A percentile compares a stretch with the other conserved stretches of the same genome.
Conservation (phyloP, 179 eudicot species). For the Gypsophila paniculata region DNA sequence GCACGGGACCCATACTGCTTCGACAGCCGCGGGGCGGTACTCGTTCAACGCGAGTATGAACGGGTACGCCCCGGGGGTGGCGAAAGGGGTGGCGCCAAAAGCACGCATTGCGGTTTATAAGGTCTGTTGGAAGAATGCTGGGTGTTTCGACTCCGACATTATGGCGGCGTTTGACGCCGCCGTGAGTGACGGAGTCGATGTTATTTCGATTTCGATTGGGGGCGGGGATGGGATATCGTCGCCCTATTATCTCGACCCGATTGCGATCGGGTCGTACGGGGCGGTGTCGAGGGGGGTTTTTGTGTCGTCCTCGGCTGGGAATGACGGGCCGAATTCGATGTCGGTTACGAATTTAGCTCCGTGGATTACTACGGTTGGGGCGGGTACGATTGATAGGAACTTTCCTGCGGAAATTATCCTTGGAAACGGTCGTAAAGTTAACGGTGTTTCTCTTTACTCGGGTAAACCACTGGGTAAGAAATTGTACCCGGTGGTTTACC, state of each 20-base stretch:
- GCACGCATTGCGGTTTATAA: conserved; percentile 79
- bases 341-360: conserved; percentile 94
- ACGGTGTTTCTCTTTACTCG: conserved; percentile 82
- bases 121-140: conserved; percentile 84
- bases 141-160: conserved; percentile 91
- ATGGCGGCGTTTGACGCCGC: conserved; percentile 88
- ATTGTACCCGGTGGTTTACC: conserved; percentile 70
- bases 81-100: conserved; percentile 94
- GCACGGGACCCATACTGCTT: conserved; percentile 95
- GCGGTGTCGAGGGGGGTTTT: conserved; percentile 78
- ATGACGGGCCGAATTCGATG: conserved; percentile 87
- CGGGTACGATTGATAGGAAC: conserved; percentile 78
- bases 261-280: conserved; percentile 87
- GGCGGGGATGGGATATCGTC: conserved; percentile 92
- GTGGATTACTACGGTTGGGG: conserved; percentile 94
- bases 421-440: conserved; percentile 55
- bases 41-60: conserved; percentile 64
- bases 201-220: conserved; percentile 83
- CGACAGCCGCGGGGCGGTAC: conserved; percentile 87
- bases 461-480: conserved; percentile 50
- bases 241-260: conserved; percentile 89
- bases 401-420: conserved; percentile 80
- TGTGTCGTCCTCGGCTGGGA: conserved; percentile 85
- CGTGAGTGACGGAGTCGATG: conserved; percentile 80
- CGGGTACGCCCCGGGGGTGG: conserved; percentile 83